Conservation (phyloP, 164 flowering plant genomes). For the Buxus sempervirens region DNA sequence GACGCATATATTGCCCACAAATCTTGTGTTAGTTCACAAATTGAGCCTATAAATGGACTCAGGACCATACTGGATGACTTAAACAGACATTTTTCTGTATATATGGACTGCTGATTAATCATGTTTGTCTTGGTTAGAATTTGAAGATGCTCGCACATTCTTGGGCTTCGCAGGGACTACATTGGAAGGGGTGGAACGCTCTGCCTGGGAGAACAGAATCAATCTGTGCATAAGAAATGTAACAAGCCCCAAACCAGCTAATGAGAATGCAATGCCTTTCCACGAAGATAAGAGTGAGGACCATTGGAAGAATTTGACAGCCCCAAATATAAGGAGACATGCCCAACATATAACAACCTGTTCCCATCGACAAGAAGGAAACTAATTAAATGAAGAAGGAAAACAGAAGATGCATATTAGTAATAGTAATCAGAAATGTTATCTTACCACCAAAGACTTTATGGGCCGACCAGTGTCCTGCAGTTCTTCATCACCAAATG, state of each 20-base stretch:
- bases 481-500: constrained; percentile 41
- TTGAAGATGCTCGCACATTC: constrained; percentile 20
- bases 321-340: constrained; percentile 31
- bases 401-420: background rate
- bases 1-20: background rate
- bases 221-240: constrained; percentile 61
- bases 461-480: constrained; percentile 55
- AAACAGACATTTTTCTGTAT: background rate
- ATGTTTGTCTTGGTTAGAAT: constrained; percentile 17
- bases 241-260: constrained; percentile 40
- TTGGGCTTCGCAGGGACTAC: constrained; percentile 19
- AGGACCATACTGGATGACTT: background rate
- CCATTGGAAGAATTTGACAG: constrained; percentile 38
- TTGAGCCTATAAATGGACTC: background rate
- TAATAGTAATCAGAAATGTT: too few species aligned
- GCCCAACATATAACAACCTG: constrained; percentile 63
- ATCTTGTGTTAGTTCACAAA: background rate
- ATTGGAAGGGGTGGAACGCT: constrained; percentile 42
- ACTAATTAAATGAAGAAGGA: background rate
- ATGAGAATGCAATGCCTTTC: constrained; percentile 51
- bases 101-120: background rate
- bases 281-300: constrained; percentile 52
- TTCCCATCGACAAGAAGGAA: background rate
- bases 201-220: constrained; percentile 64
- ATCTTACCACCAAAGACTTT: constrained; percentile 59